Evolutionary conservation across 176 grass and related monocot genomes (phyloP).

Genomic region (Bonia amplexicaulis): DNA sequence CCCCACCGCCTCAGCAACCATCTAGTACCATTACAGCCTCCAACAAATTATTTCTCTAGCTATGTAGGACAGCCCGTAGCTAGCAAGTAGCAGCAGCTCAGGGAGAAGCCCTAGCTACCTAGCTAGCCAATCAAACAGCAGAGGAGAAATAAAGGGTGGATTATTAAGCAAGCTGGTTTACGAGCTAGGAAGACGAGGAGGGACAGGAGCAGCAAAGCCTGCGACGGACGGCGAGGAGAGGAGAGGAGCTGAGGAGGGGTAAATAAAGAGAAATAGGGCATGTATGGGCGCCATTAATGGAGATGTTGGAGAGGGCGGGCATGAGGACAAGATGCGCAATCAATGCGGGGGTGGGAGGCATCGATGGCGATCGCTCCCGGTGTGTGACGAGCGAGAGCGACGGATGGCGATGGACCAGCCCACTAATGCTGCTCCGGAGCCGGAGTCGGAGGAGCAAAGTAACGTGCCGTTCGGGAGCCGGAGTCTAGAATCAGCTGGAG

Average conservation of each 20-base stretch:
- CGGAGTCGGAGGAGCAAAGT: too few species aligned
- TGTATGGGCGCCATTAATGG: conserved; percentile 45
- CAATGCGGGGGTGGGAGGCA: conserved; percentile 30
- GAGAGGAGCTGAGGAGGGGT: not conserved
- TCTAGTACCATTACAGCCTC: not conserved
- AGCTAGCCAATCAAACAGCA: not conserved
- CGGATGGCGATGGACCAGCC: conserved; percentile 43
- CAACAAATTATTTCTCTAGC: not conserved
- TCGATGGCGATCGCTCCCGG: conserved; percentile 32
- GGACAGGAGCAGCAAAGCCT: not conserved
- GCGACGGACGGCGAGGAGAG: not conserved
- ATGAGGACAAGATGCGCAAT: conserved; percentile 59
- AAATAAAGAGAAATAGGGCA: not conserved
- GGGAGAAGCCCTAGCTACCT: not conserved
- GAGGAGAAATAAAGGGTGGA: not conserved
- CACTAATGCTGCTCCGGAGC: not conserved
- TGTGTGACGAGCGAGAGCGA: conserved; percentile 2
- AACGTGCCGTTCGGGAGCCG: too few species aligned
- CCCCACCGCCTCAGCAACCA: conserved; percentile 66
- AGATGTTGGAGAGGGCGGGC: conserved; percentile 45
- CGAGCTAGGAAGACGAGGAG: not conserved
- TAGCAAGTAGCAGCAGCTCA: not conserved
- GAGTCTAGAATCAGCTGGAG: too few species aligned
- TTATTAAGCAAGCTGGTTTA: not conserved
- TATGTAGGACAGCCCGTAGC: too few species aligned